A percentile compares a stretch with the other conserved stretches of the same genome.
Conservation (phyloP, 163 green algal species). For the Volvox carteri region DNA sequence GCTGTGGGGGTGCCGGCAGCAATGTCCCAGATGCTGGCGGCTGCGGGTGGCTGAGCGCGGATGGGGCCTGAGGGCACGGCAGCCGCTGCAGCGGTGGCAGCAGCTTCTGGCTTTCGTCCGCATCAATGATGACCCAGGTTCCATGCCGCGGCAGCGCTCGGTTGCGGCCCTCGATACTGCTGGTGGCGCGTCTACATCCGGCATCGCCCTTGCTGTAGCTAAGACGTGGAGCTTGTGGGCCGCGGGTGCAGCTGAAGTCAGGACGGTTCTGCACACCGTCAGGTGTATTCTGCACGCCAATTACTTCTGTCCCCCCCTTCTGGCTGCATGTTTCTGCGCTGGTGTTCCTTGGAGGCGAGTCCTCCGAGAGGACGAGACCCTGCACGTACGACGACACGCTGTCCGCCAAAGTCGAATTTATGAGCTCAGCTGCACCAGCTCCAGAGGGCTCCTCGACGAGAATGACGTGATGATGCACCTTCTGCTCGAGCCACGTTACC, state of each 20-base stretch:
- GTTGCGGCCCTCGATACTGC: background rate
- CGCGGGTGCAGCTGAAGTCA: too few relatives aligned
- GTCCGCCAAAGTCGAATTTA: background rate
- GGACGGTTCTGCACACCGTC: too few relatives aligned
- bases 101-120: constrained; percentile 61
- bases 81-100: background rate
- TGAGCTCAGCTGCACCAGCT: background rate
- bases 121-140: constrained; percentile 66
- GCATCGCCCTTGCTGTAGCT: too few relatives aligned
- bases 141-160: background rate
- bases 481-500: background rate
- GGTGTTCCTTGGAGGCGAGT: too few relatives aligned
- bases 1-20: too few relatives aligned
- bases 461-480: constrained; percentile 27
- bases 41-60: background rate
- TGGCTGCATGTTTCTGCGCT: too few relatives aligned
- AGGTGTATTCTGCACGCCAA: too few relatives aligned
- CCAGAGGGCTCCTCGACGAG: background rate
- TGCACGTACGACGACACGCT: background rate
- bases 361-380: background rate
- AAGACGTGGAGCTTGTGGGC: too few relatives aligned
- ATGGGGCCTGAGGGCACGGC: background rate
- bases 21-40: too few relatives aligned
- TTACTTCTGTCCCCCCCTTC: too few relatives aligned
- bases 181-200: too few relatives aligned